A percentile compares a stretch with the other conserved stretches of the same genome.
Conservation (phyloP, 108 stramenopile genomes). For the Fragilaria radians region DNA sequence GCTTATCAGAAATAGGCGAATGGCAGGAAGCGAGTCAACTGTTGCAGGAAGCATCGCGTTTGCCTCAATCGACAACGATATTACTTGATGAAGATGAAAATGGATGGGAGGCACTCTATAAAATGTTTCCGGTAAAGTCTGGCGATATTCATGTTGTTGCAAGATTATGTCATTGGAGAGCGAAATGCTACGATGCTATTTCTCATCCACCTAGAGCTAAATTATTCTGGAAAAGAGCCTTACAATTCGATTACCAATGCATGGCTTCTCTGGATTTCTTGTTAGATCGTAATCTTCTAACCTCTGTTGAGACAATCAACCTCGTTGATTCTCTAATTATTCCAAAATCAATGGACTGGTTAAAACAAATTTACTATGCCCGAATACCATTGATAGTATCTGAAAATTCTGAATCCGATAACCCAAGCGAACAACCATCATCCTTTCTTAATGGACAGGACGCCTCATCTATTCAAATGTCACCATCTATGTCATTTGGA, state of each 20-base stretch:
- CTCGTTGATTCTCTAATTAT: constrained; percentile 16
- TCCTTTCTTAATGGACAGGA: constrained; percentile 2
- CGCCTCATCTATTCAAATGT: constrained; percentile 24
- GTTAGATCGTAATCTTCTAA: constrained; percentile 34
- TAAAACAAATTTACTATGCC: constrained; percentile 54
- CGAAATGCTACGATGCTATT: constrained; percentile 51
- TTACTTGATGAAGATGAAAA: constrained; percentile 19
- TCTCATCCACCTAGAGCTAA: constrained; percentile 66
- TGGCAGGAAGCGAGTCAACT: constrained; percentile 30
- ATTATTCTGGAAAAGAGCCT: constrained; percentile 45
- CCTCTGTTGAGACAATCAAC: constrained; percentile 32
- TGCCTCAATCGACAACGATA: constrained; percentile 9
- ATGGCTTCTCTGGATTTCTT: constrained; percentile 59
- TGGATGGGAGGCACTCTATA: constrained; percentile 18
- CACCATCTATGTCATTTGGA: constrained; percentile 1
- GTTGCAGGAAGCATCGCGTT: constrained; percentile 27
- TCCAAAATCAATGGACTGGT: constrained; percentile 32
- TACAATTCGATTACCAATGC: constrained; percentile 56
- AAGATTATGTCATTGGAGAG: constrained; percentile 46
- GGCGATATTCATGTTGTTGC: constrained; percentile 59
- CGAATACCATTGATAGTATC: constrained; percentile 13
- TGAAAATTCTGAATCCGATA: background rate
- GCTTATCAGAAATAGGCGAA: constrained; percentile 28
- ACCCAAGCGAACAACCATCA: background rate
- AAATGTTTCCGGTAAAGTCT: constrained; percentile 8